phyloP scores from a whole-genome alignment of 352 stramenopile species.

The Phytopythium ostracodes region DNA sequence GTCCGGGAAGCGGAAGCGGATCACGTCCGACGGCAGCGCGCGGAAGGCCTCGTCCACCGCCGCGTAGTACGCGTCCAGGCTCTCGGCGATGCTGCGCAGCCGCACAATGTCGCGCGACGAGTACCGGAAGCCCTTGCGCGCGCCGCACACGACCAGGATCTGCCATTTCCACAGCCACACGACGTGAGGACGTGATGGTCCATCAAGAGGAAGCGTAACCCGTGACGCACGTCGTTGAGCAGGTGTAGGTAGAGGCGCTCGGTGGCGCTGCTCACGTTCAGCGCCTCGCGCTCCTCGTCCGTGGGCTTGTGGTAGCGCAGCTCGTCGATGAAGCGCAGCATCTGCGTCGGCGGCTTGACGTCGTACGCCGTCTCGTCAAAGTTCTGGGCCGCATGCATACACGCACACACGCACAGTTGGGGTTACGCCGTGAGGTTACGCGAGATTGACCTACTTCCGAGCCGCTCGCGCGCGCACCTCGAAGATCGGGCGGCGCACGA shows the following conservation, averaged over 20 bases:
- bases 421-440: background rate
- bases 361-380: constrained; percentile 66
- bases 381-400: too few species aligned
- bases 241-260: constrained; percentile 74
- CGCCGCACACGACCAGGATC: constrained; percentile 72
- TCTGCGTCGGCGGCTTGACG: constrained; percentile 70
- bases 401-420: too few species aligned
- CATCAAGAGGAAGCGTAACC: constrained; percentile 1
- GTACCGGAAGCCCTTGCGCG: constrained; percentile 77
- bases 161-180: constrained; percentile 11
- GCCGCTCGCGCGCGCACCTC: constrained; percentile 29
- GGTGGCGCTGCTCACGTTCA: constrained; percentile 70
- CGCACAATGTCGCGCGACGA: constrained; percentile 64
- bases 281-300: constrained; percentile 49
- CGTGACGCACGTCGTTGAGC: constrained; percentile 60
- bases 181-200: background rate
- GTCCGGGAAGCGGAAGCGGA: constrained; percentile 51
- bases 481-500: constrained; percentile 69
- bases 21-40: constrained; percentile 50
- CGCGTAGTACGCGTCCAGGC: constrained; percentile 49
- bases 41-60: constrained; percentile 50
- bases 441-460: background rate
- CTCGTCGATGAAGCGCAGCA: constrained; percentile 79
- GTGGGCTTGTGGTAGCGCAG: constrained; percentile 86
- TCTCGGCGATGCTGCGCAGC: constrained; percentile 44